These are phyloP conservation scores for Punctularia strigosozonata DNA, from an alignment of 768 basidiomycete species.

Conservation along the genomic window DNA sequence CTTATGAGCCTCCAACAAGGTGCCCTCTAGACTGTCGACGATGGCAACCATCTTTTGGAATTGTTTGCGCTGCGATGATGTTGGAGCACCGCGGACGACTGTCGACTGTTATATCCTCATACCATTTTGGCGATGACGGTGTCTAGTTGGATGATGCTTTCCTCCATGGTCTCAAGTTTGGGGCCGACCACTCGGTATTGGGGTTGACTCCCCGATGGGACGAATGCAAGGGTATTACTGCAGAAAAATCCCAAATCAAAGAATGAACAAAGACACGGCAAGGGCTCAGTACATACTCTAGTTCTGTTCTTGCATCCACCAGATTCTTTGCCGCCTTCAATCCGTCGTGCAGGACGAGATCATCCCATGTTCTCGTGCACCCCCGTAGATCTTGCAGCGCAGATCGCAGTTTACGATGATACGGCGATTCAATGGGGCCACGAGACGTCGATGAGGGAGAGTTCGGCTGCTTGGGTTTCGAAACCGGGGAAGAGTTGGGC, in stretches of 20 bases:
- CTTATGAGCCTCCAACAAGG: slow-evolving; percentile 60
- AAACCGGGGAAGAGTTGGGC: slow-evolving; percentile 55
- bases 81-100: background rate
- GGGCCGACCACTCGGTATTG: slow-evolving; percentile 48
- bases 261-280: background rate
- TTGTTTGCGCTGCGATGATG: slow-evolving; percentile 44
- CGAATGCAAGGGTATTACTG: slow-evolving; percentile 53
- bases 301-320: slow-evolving; percentile 70
- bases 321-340: slow-evolving; percentile 61
- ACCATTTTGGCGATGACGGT: slow-evolving; percentile 50
- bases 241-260: background rate
- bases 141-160: slow-evolving; percentile 47
- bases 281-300: slow-evolving; percentile 47
- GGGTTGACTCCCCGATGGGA: slow-evolving; percentile 42
- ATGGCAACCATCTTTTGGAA: slow-evolving; percentile 53
- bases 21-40: slow-evolving; percentile 51
- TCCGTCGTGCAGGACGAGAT: slow-evolving; percentile 70
- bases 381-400: slow-evolving; percentile 56
- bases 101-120: slow-evolving; percentile 22
- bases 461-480: slow-evolving; percentile 23
- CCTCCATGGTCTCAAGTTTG: slow-evolving; percentile 59
- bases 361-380: slow-evolving; percentile 68
- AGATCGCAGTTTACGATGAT: slow-evolving; percentile 67
- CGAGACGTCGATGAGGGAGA: slow-evolving; percentile 32
- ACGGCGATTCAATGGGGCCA: slow-evolving; percentile 50